Base-by-base conservation (phyloP, 1,139 yeast species). In the Sugiyamaella novakii region DNA sequence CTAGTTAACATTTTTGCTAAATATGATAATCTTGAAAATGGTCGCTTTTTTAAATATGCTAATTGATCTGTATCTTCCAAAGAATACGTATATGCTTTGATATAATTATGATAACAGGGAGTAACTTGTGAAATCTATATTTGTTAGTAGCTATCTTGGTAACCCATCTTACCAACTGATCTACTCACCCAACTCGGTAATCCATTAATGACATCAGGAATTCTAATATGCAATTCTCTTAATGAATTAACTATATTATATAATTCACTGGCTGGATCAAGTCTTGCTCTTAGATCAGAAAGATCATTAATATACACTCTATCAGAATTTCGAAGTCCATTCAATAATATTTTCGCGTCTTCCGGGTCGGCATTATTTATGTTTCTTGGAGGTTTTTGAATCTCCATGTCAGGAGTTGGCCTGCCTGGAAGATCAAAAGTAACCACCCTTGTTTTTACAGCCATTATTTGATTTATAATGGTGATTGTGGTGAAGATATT, bases 1-100 rank as follows among this genome's bases (percentile, higher is more conserved):
- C 25, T 46, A 3, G 47, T 27, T 14, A 49, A 34, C 28, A 47
- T 30, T 46, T 66, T 68, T 19, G 64, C 58, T 22, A 73, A 51
- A 34, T 68, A 65, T 10, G 68, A 58, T 12, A 75, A 57, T 48
- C 76, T 66, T 11, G 69, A 61, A 29, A 76, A 53, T 3, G 80
- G 80, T 14, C 71, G 64, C 50, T 73, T 68, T 46, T 68, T 66
- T 21, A 73, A 56, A 30, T 62, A 62, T 12, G 67, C 57, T 49
- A 69, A 70, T 3, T 68, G 60, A 5, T 68, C 66, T 1, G 71
- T 49, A 33, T 71, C 73, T 27, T 65, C 66, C 0, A 62, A 52
- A 37, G 64, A 64, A 31, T 66, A 57, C 22, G 51, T 55, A 58
- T 72, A 75, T 14, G 56, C 50, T 10, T 57, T 49, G 33, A 71